Percentiles rank a stretch among this genome's conserved stretches.
Evolutionary conservation across 192 early-diverging fungal genomes (phyloP).

Genomic region (Linnemannia zychae): DNA sequence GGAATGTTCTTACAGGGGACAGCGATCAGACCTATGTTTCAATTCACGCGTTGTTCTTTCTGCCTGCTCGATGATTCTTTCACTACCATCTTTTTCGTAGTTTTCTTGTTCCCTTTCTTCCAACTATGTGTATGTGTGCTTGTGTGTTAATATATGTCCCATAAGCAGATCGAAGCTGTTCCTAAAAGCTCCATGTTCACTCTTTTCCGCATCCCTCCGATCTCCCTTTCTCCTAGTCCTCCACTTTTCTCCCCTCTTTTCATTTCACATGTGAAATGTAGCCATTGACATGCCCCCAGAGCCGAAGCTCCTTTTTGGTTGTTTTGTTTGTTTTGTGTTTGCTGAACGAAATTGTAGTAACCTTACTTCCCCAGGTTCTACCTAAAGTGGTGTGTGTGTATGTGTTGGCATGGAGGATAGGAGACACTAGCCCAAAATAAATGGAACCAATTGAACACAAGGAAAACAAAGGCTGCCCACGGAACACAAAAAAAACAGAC

Average conservation of each 20-base stretch:
- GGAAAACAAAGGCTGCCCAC: neutral
- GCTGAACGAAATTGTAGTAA: neutral
- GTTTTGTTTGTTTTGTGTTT: neutral
- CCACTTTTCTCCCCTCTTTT: neutral
- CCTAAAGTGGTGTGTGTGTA: neutral
- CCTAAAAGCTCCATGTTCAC: neutral
- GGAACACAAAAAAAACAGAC: conserved; percentile 4
- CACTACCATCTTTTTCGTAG: no score
- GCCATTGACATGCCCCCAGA: neutral
- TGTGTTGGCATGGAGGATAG: neutral
- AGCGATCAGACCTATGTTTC: no score
- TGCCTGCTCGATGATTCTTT: no score
- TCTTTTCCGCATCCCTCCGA: neutral
- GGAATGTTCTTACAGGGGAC: no score
- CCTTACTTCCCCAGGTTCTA: conserved; percentile 12
- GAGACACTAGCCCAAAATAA: neutral
- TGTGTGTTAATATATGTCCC: no score
- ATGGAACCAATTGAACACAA: neutral
- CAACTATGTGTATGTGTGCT: no score
- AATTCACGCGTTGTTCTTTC: no score
- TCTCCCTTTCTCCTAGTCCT: neutral
- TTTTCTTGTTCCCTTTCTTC: no score
- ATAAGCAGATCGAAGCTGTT: neutral
- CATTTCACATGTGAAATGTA: neutral
- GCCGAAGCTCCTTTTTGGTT: neutral